These are phyloP conservation scores for Blastocystis sp. DNA, from an alignment of 352 stramenopile species.

Conservation along the genomic window DNA sequence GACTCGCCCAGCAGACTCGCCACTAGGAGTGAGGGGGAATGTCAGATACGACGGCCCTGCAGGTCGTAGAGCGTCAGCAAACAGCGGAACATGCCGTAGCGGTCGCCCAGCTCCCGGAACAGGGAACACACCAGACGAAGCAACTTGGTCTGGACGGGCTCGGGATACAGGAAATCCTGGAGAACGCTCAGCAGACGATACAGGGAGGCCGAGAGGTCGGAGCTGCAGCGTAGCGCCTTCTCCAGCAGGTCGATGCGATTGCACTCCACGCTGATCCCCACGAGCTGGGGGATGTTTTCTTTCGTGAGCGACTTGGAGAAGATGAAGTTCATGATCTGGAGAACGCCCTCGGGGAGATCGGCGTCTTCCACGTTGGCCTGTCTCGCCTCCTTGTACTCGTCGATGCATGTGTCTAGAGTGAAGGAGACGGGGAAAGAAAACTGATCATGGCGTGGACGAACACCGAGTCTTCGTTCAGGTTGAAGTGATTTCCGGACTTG, in stretches of 20 bases:
- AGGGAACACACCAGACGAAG: background rate
- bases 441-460: constrained; percentile 23
- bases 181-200: background rate
- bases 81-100: background rate
- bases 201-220: background rate
- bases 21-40: background rate
- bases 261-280: constrained; percentile 32
- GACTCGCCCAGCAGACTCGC: background rate
- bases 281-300: background rate
- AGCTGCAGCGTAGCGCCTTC: background rate
- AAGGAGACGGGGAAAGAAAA: background rate
- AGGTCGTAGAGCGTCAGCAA: background rate
- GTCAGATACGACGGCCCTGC: too few relatives aligned
- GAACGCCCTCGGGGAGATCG: background rate
- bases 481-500: background rate
- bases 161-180: background rate
- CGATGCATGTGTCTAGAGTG: background rate
- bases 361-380: background rate
- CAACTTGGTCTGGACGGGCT: background rate
- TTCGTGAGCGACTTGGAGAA: background rate
- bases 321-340: constrained; percentile 21
- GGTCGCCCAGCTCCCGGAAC: background rate
- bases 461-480: constrained; percentile 25
- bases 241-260: constrained; percentile 24
- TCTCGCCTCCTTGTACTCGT: background rate